phyloP scores from a whole-genome alignment of 2,329 filamentous ascomycete genomes.

The Tricladium varicosporioides region DNA sequence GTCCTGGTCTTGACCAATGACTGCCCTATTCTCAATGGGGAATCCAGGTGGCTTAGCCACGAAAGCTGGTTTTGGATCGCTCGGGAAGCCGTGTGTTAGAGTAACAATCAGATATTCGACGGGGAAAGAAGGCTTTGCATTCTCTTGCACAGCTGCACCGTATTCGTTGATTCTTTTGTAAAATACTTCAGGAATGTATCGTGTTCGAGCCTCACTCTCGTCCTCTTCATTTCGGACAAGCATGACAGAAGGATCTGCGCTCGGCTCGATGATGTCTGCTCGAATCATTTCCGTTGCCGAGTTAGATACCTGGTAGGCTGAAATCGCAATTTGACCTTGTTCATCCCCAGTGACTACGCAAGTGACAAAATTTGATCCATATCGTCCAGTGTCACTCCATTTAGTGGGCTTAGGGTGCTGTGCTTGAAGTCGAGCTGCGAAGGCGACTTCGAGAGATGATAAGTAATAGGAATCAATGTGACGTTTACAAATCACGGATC shows the following conservation, averaged over 20 bases:
- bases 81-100: constrained; percentile 93
- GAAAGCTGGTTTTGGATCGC: constrained; percentile 74
- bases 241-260: constrained; percentile 90
- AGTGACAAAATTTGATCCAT: constrained; percentile 95
- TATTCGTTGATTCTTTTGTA: constrained; percentile 96
- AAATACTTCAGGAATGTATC: constrained; percentile 97
- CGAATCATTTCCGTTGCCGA: constrained; percentile 96
- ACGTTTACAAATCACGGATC: constrained; percentile 88
- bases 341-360: constrained; percentile 95
- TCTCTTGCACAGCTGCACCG: constrained; percentile 92
- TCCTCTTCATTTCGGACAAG: constrained; percentile 91
- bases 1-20: constrained; percentile 84
- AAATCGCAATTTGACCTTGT: constrained; percentile 81
- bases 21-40: constrained; percentile 87
- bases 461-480: constrained; percentile 91
- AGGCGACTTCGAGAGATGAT: constrained; percentile 87
- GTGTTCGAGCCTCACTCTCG: constrained; percentile 64
- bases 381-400: constrained; percentile 93
- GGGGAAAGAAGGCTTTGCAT: constrained; percentile 92
- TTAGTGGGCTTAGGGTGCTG: constrained; percentile 87
- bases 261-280: constrained; percentile 92
- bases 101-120: constrained; percentile 96
- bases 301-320: constrained; percentile 92
- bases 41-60: constrained; percentile 63
- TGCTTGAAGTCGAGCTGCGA: constrained; percentile 84